These are phyloP conservation scores for Blastomyces parvus DNA, from an alignment of 2,329 filamentous ascomycete species.

Conservation along the genomic window DNA sequence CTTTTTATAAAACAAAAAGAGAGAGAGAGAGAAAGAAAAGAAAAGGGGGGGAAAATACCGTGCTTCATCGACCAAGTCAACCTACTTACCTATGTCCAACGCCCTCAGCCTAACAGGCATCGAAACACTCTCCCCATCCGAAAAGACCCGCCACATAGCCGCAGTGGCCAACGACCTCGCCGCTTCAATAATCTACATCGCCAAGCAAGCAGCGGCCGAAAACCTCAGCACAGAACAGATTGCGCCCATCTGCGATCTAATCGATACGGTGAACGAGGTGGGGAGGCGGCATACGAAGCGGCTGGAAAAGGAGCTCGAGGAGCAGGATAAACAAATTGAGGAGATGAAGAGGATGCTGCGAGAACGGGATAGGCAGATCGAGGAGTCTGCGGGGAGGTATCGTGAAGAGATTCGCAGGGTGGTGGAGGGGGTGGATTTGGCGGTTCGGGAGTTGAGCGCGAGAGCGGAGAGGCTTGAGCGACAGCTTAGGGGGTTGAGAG, in stretches of 20 bases:
- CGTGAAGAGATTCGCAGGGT: slow-evolving; percentile 19
- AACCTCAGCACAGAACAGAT: slow-evolving; percentile 20
- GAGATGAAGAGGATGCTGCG: background rate
- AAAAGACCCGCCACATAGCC: slow-evolving; percentile 20
- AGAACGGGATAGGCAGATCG: slow-evolving; percentile 8
- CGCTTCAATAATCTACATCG: slow-evolving; percentile 23
- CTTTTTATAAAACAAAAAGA: background rate
- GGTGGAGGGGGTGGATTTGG: slow-evolving; percentile 14
- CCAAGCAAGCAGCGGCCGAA: slow-evolving; percentile 20
- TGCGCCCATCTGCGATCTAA: slow-evolving; percentile 21
- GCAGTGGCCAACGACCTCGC: slow-evolving; percentile 26
- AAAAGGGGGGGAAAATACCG: too few species aligned
- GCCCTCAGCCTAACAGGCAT: slow-evolving; percentile 21
- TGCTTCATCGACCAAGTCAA: background rate
- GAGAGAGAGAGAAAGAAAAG: too few species aligned
- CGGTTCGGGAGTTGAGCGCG: slow-evolving; percentile 15
- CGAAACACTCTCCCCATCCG: slow-evolving; percentile 13
- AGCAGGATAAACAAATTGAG: slow-evolving; percentile 15
- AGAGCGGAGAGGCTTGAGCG: slow-evolving; percentile 12
- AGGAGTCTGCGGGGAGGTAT: slow-evolving; percentile 15
- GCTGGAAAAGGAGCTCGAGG: slow-evolving; percentile 17
- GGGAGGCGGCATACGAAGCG: slow-evolving; percentile 14
- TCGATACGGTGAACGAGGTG: slow-evolving; percentile 20
- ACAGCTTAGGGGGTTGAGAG: slow-evolving; percentile 9
- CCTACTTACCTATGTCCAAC: slow-evolving; percentile 4